phyloP scores from a whole-genome alignment of 2,329 filamentous ascomycete species.

The Claviceps citrina region DNA sequence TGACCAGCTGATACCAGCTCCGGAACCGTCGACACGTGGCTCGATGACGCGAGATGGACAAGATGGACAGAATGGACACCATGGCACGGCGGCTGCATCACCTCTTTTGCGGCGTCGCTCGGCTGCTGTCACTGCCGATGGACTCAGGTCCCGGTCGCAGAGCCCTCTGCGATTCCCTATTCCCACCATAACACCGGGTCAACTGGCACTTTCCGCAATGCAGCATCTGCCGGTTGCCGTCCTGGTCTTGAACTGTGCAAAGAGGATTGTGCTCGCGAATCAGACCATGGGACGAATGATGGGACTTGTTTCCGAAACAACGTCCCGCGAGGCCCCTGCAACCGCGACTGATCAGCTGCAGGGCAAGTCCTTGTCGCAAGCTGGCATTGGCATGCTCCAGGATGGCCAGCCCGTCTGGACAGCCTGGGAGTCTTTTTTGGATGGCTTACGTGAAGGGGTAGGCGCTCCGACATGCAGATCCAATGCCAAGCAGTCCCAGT shows the following conservation, averaged over 20 bases:
- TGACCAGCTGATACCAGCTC: background rate
- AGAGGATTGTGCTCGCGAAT: constrained; percentile 59
- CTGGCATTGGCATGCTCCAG: constrained; percentile 60
- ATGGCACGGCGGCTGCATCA: too few relatives aligned
- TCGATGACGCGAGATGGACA: constrained; percentile 11
- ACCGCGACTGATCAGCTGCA: constrained; percentile 43
- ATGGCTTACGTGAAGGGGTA: constrained; percentile 33
- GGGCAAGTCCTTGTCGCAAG: constrained; percentile 50
- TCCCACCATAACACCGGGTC: constrained; percentile 32
- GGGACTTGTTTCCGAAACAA: constrained; percentile 34
- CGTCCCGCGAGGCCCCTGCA: constrained; percentile 24
- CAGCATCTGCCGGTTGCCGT: constrained; percentile 61
- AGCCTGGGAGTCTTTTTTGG: constrained; percentile 43
- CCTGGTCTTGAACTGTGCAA: constrained; percentile 50
- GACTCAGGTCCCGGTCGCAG: constrained; percentile 20
- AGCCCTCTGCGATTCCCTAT: constrained; percentile 27
- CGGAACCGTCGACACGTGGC: background rate
- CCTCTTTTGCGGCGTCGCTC: constrained; percentile 21
- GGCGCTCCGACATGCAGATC: constrained; percentile 15
- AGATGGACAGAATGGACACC: too few relatives aligned
- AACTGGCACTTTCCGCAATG: constrained; percentile 51
- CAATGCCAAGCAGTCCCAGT: constrained; percentile 9
- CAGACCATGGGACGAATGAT: constrained; percentile 54
- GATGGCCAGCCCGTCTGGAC: constrained; percentile 46
- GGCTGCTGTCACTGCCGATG: constrained; percentile 8